Percentiles rank a stretch among this genome's conserved stretches.
These are phyloP conservation scores for Hypoxylon lienhwacheense DNA, from an alignment of 495 filamentous ascomycete species.

Conservation along the genomic window DNA sequence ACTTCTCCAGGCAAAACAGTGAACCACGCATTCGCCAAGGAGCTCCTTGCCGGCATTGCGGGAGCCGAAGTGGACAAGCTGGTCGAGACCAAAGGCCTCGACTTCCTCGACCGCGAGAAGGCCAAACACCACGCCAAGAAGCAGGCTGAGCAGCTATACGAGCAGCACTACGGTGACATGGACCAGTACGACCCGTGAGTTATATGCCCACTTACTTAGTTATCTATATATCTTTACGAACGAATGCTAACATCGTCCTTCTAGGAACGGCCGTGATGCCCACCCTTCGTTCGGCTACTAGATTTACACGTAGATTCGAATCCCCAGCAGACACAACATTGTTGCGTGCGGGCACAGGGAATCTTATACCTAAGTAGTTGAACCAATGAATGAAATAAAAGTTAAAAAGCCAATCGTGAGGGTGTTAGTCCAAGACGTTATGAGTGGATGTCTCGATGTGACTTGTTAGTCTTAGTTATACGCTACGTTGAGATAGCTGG, in stretches of 20 bases:
- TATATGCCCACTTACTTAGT: slow-evolving; percentile 4
- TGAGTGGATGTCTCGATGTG: no score
- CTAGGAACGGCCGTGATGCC: slow-evolving; percentile 13
- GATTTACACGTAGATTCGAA: no score
- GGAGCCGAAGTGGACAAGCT: slow-evolving; percentile 79
- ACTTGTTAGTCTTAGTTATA: no score
- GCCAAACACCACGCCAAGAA: slow-evolving; percentile 67
- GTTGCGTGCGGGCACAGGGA: no score
- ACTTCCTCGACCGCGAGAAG: slow-evolving; percentile 66
- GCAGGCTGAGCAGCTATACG: slow-evolving; percentile 65
- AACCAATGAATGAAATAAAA: no score
- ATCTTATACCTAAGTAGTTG: no score
- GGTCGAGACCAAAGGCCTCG: slow-evolving; percentile 75
- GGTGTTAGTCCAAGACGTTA: no score
- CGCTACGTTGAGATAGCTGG: no score
- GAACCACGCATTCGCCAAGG: slow-evolving; percentile 76
- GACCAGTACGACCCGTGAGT: slow-evolving; percentile 57
- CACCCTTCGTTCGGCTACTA: slow-evolving; percentile 35
- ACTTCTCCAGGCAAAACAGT: slow-evolving; percentile 73
- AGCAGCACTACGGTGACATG: slow-evolving; percentile 56
- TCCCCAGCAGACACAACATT: no score
- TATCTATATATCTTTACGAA: no score
- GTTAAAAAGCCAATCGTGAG: no score
- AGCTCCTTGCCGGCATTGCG: slow-evolving; percentile 68
- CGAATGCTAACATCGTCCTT: neutral